Percentiles rank a stretch among this genome's conserved stretches.
Conservation (phyloP, 352 stramenopile species). For the Elongisporangium senticosum region DNA sequence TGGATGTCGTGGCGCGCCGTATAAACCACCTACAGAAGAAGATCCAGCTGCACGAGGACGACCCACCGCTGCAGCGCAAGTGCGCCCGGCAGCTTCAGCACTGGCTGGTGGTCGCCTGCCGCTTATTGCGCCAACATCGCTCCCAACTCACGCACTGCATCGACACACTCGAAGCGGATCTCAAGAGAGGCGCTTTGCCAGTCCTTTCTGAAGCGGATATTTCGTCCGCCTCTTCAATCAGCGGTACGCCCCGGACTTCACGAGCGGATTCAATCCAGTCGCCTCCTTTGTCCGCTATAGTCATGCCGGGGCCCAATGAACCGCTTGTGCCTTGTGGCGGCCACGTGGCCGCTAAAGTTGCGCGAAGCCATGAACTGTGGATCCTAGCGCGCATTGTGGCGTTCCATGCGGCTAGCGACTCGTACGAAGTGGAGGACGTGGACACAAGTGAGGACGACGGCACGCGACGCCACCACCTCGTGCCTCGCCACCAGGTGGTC, state of each 20-base stretch:
- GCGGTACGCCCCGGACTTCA: constrained; percentile 8
- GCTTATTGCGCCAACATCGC: constrained; percentile 50
- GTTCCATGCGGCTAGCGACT: constrained; percentile 86
- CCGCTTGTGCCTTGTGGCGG: constrained; percentile 39
- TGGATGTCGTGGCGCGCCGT: constrained; percentile 58
- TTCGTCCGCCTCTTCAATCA: background rate
- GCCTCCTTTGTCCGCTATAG: constrained; percentile 11
- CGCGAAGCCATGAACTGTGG: constrained; percentile 80
- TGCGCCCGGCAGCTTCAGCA: constrained; percentile 59
- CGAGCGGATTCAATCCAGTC: constrained; percentile 11
- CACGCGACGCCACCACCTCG: constrained; percentile 51
- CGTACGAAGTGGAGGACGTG: constrained; percentile 96
- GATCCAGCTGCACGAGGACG: constrained; percentile 23
- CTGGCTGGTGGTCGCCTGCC: constrained; percentile 48
- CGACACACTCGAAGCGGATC: constrained; percentile 43
- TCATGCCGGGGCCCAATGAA: constrained; percentile 13
- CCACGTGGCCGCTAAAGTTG: constrained; percentile 71
- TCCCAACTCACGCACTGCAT: constrained; percentile 46
- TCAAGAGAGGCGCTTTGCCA: constrained; percentile 20
- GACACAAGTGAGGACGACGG: constrained; percentile 86
- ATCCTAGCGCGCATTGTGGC: constrained; percentile 90
- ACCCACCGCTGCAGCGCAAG: constrained; percentile 15
- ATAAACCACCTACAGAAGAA: constrained; percentile 62
- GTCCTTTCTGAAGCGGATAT: background rate
- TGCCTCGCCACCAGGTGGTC: constrained; percentile 81